phyloP scores from a whole-genome alignment of 148 eudicot genomes.

The Chenopodium berlandieri region DNA sequence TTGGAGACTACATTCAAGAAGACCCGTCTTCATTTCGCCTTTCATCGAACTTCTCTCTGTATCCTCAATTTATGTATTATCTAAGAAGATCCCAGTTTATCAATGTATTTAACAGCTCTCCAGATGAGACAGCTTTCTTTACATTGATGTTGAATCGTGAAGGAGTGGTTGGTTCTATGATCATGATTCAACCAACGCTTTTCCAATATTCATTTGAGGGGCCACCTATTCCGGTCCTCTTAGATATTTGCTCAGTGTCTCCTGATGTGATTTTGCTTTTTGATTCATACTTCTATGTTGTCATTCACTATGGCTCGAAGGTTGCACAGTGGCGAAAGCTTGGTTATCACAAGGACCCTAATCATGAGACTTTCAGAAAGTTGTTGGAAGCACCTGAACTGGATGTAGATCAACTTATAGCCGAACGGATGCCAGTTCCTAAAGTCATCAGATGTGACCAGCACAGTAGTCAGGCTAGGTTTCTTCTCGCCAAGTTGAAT shows the following conservation, averaged over 20 bases:
- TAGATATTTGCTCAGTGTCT: constrained; percentile 79
- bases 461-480: constrained; percentile 94
- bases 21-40: constrained; percentile 89
- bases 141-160: constrained; percentile 88
- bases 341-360: constrained; percentile 77
- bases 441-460: constrained; percentile 84
- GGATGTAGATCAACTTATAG: constrained; percentile 77
- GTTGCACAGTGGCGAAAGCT: constrained; percentile 91
- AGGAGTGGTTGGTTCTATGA: constrained; percentile 79
- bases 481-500: constrained; percentile 92
- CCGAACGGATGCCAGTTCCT: constrained; percentile 78
- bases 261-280: constrained; percentile 89
- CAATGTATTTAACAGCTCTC: constrained; percentile 87
- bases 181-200: constrained; percentile 96
- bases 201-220: constrained; percentile 90
- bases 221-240: constrained; percentile 82
- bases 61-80: constrained; percentile 91
- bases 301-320: constrained; percentile 83
- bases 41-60: constrained; percentile 80
- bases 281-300: constrained; percentile 87
- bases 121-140: constrained; percentile 88
- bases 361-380: constrained; percentile 73
- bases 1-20: constrained; percentile 84
- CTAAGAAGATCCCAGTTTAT: constrained; percentile 89
- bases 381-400: constrained; percentile 79